These are phyloP conservation scores for Andrographis paniculata DNA, from an alignment of 305 asterid species.

Conservation along the genomic window DNA sequence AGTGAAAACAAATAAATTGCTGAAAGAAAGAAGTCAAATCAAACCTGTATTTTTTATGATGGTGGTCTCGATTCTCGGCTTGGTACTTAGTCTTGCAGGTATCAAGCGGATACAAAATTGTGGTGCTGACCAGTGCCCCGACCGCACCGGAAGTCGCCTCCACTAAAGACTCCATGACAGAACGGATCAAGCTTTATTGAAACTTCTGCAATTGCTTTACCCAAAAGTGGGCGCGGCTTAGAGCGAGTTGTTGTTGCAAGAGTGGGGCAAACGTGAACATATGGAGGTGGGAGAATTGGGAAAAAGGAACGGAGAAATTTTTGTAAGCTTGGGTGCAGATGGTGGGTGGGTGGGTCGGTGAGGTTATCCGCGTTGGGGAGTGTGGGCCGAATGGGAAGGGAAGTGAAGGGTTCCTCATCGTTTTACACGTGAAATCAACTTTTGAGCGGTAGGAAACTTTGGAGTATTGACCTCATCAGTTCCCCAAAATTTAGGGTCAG, in stretches of 20 bases:
- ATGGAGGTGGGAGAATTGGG: conserved; percentile 1
- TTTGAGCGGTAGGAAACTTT: no score
- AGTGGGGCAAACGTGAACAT: no score
- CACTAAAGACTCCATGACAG: conserved; percentile 57
- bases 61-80: conserved; percentile 73
- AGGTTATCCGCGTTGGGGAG: conserved; percentile 15
- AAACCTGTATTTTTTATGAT: conserved; percentile 64
- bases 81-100: conserved; percentile 90
- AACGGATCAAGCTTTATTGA: neutral
- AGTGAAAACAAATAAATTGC: neutral
- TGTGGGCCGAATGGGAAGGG: conserved; percentile 12
- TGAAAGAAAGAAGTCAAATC: no score
- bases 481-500: no score
- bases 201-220: no score
- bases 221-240: no score
- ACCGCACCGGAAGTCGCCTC: conserved; percentile 92
- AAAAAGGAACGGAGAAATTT: no score
- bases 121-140: conserved; percentile 84
- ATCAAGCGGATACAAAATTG: conserved; percentile 78
- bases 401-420: no score
- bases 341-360: neutral
- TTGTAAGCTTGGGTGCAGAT: neutral
- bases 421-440: no score
- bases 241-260: no score
- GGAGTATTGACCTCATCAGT: no score